phyloP scores from a whole-genome alignment of 108 stramenopile species.

The Nannochloropsis granulata region DNA sequence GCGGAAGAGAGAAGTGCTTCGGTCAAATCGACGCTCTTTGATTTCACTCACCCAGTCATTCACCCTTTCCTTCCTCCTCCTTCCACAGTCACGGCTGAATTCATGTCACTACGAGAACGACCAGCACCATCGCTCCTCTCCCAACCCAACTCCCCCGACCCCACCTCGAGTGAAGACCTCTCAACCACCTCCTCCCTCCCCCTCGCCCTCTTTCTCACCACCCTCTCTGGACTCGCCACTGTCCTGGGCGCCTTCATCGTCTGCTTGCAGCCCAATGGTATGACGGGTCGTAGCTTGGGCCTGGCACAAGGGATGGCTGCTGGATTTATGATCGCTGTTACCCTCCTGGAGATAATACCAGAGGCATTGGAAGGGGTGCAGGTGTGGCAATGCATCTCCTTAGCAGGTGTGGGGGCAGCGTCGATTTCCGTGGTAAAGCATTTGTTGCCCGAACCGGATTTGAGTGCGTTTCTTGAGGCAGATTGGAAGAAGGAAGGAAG shows the following conservation, averaged over 20 bases:
- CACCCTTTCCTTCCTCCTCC: background rate
- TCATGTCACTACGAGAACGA: background rate
- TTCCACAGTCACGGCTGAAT: background rate
- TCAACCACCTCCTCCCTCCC: background rate
- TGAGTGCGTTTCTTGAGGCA: background rate
- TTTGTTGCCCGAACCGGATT: constrained; percentile 44
- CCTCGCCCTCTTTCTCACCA: background rate
- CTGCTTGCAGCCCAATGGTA: background rate
- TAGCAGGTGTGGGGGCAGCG: background rate
- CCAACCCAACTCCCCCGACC: background rate
- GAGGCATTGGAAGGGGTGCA: constrained; percentile 41
- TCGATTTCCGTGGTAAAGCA: constrained; percentile 35
- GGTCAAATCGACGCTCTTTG: too few species aligned
- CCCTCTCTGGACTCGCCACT: background rate
- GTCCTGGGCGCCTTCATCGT: background rate
- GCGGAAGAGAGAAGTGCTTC: too few species aligned
- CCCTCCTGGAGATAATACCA: constrained; percentile 58
- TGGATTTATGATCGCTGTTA: constrained; percentile 67
- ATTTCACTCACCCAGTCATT: too few species aligned
- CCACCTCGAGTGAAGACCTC: background rate
- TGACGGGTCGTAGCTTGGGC: constrained; percentile 39
- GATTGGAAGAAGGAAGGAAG: background rate
- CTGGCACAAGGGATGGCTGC: constrained; percentile 50
- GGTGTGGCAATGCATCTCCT: constrained; percentile 1
- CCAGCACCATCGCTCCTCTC: background rate